Evolutionary conservation across 257 asterid genomes (phyloP).

Genomic region (Nicotiana otophora): DNA sequence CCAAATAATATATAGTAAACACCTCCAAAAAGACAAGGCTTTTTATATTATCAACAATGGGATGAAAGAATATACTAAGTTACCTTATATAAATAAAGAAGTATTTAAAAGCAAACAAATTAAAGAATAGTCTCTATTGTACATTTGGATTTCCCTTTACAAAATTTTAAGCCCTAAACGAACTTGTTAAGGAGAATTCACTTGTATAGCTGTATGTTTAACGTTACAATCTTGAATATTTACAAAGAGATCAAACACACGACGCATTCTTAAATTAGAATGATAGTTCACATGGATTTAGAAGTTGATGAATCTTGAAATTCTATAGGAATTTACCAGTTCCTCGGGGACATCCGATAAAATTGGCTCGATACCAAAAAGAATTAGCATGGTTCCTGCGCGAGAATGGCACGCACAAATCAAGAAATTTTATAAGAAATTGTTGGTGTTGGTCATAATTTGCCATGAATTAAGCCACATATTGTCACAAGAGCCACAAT

Average conservation of each 20-base stretch:
- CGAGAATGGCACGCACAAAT: neutral
- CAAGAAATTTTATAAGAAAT: neutral
- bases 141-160: neutral
- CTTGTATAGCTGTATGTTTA: neutral
- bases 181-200: neutral
- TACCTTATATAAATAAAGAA: neutral
- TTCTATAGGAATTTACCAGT: neutral
- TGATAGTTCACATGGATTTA: no score
- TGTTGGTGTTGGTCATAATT: slow-evolving; percentile 19
- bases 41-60: neutral
- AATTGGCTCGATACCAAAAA: neutral
- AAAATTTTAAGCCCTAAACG: neutral
- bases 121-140: neutral
- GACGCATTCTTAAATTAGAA: neutral
- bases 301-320: neutral
- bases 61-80: neutral
- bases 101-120: neutral
- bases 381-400: neutral
- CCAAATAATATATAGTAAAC: no score
- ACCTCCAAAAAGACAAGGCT: no score
- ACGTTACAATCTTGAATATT: neutral
- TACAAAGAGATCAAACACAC: neutral
- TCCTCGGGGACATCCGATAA: no score
- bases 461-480: slow-evolving; percentile 51
- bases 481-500: slow-evolving; percentile 67